A percentile compares a stretch with the other conserved stretches of the same genome.
Conservation (phyloP, 495 filamentous ascomycete species). For the Gamarada debralockiae region DNA sequence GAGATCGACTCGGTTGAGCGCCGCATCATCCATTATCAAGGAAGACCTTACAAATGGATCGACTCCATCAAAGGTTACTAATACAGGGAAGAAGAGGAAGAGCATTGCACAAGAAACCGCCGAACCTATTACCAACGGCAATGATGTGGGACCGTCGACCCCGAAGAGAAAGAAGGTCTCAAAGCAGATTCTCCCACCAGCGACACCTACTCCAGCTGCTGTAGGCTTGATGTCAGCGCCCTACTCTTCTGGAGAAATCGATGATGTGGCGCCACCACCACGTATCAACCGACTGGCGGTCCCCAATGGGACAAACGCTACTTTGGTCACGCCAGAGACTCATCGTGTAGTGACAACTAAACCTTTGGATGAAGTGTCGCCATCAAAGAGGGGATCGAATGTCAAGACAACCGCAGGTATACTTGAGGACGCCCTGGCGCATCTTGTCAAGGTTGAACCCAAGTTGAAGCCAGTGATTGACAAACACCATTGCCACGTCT, state of each 20-base stretch:
- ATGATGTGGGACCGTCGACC: constrained; percentile 15
- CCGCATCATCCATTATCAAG: constrained; percentile 25
- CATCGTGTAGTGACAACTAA: constrained; percentile 61
- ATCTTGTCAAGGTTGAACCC: constrained; percentile 73
- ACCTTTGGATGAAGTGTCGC: constrained; percentile 46
- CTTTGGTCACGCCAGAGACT: constrained; percentile 74
- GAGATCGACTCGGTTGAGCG: constrained; percentile 54
- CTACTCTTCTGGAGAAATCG: constrained; percentile 13
- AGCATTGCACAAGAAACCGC: constrained; percentile 15
- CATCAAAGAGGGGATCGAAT: constrained; percentile 50
- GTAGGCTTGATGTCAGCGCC: constrained; percentile 17
- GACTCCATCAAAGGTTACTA: constrained; percentile 12
- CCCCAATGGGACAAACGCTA: constrained; percentile 60
- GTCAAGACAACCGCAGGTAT: constrained; percentile 67
- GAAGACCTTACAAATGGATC: constrained; percentile 15
- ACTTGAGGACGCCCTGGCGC: constrained; percentile 71
- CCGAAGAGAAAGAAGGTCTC: constrained; percentile 21
- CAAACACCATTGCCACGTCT: constrained; percentile 69
- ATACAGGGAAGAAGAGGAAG: constrained; percentile 35
- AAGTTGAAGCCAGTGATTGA: constrained; percentile 71
- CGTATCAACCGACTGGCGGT: constrained; percentile 43
- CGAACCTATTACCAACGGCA: not conserved
- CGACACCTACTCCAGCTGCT: constrained; percentile 19
- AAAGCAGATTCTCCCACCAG: constrained; percentile 9
- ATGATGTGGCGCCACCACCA: constrained; percentile 25